Evolutionary conservation across 768 basidiomycete species (phyloP), one percentile per base, ranked within the genome.

Genomic region (Kwoniella heveanensis): DNA sequence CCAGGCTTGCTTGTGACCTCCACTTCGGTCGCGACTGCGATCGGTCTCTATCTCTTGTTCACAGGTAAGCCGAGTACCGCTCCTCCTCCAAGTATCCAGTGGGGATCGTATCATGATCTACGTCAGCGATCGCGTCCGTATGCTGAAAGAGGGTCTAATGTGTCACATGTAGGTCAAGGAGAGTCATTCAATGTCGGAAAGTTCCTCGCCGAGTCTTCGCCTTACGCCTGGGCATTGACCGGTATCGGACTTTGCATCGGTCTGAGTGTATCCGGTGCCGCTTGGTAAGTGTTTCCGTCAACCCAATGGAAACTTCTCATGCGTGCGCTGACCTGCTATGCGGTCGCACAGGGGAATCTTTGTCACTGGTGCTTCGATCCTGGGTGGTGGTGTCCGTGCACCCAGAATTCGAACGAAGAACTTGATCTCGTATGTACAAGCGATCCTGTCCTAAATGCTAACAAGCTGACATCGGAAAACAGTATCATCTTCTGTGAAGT

Each of bases 401-500:
- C 95, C 95, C 12, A 85, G 95, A 69, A 98, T 99, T 58, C 86
- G 88, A 53, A 98, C 95, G 21, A 98, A 99, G 86, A 99, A 99
- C 79, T 80, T 98, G 80, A 96, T 99, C 72, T 93, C 91, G 93
- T 92, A 54, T 32, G 32, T 32, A n/a, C n/a, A n/a, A n/a, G n/a
- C n/a, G n/a, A n/a, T n/a, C n/a, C n/a, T 56, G 85, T 75, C 22
- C 15, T 3, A 22, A 9, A 15, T 24, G 27, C 3, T 0, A 1
- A 1, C 6, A n/a, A 37, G 26, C 36, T 30, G 10, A 24, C 32
- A 24, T 13, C 26, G 13, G 12, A 36, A 19, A 8, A 12, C 74
- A 97, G 95, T 70, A 92, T 98, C 83, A 97, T 99, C 76, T 97
- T 98, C 84, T 97, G 95, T 80, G 95, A 98, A 83, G 96, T 97